Base-by-base conservation (phyloP, 306 rosid genomes). In the Phaseolus lunatus region DNA sequence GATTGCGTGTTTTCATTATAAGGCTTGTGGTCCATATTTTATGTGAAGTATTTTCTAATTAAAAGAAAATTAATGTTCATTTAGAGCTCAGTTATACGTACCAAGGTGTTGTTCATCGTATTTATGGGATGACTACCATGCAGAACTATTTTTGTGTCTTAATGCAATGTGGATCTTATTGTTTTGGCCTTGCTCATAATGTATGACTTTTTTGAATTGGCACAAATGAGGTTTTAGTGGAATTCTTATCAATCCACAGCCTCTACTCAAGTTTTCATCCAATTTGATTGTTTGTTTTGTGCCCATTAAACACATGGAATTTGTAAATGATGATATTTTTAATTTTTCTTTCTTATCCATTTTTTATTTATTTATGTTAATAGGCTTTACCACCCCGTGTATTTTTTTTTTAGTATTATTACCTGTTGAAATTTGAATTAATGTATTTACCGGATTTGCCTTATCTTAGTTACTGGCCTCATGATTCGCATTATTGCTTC, bases 21-120 rank as follows among this genome's bases (percentile, higher is more conserved):
- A 65, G 23, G 69, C 43, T 43, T 53, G 75, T 79, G 84, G 84
- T 84, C 85, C 83, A 81, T 80, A 59, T 77, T 84, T 77, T 15
- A 68, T 85, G 54, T 68, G 19, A 39, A 73, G 62, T 72, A 48
- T 52, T 59, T 64, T 54, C 71, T 70, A 35, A 54, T 76, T 58
- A 50, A 69, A 12, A 35, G 3, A 73, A 49, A 39, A 58, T 53
- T 68, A 64, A 8, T 59, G 22, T 20, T 59, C 64, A 70, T 61
- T 48, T 23, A 49, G 72, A 33, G 16, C 35, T 1, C 15, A 35
- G 23, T 54, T 64, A 37, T 65, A 0, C 45, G 14, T 54, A 49
- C 26, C 16, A 63, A 71, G 56, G 69, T 29, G 29, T 67, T 57
- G 45, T 12, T 19, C 2, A 19, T 49, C 39, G 68, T 62, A 48